Evolutionary conservation across 148 eudicot genomes (phyloP), one percentile per base, ranked within the genome.

Genomic region (Mesembryanthemum crystallinum): DNA sequence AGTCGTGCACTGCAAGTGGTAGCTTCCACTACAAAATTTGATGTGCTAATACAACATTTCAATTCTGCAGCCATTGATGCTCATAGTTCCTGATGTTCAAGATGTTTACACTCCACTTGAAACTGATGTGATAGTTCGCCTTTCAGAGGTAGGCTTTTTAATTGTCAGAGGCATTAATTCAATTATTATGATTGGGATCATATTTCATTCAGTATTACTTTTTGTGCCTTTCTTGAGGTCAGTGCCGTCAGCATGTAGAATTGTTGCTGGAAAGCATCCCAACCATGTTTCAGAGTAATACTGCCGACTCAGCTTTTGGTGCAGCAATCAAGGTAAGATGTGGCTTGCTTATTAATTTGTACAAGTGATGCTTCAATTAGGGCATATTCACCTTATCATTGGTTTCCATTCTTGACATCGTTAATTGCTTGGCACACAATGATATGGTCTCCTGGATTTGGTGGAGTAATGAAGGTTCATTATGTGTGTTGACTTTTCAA

Each of bases 21-120:
- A 20, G 39, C 39, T 61, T 37, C n/a, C 13, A 39, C 49, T 29
- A 43, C 21, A 23, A 35, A 58, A 63, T 80, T 33, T 69, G 7
- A 51, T 30, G 35, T 75, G 39, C 66, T 75, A 1, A 75, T 37
- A 37, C 33, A 5, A 49, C 10, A 55, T 32, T 47, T 61, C 37
- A 29, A 39, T 75, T 80, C 42, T 79, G 74, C 92, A 94, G 98
- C 98, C 98, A 3, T 65, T 94, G 93, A 92, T 92, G 98, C 98
- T 94, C 65, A 92, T 94, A 83, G 98, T 94, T 80, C 97, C 98
- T 84, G 98, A 94, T 84, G 83, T 94, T 54, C 97, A 92, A 80
- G 98, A 92, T 77, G 98, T 94, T 74, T 94, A 94, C 78, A 94
- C 98, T 82, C 98, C 98, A 72, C 97, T 94, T 35, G 88, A 94